Evolutionary conservation across 768 basidiomycete genomes (phyloP), one percentile per base, ranked within the genome.

Genomic region (Mycena venus): DNA sequence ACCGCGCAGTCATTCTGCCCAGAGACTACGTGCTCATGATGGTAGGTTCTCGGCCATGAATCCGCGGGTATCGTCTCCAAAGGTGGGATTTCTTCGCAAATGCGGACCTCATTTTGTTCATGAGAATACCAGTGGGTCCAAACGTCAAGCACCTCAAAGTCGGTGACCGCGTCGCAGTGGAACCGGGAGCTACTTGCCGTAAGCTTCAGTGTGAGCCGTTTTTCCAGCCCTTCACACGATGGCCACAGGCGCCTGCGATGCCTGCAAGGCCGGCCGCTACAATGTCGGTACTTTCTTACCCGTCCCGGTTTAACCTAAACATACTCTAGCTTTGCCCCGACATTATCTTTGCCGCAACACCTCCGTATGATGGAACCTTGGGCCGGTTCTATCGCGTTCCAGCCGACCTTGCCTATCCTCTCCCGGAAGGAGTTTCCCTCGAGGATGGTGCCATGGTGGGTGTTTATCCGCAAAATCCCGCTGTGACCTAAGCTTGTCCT

Each of bases 371-470:
- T 79, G 75, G 75, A 47, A 76, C 75, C 15, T 49, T 76, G 62
- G 68, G 56, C 5, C 90, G 96, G 55, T 98, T 94, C 86, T 99
- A 98, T 84, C 90, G 89, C 65, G 87, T 98, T 68, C 96, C 97
- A 19, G 92, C 91, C 29, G 95, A 98, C 82, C 89, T 98, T 27
- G 93, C 92, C 65, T 96, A 96, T 83, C 88, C 86, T 44, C 91
- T 99, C 15, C 96, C 96, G 3, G 90, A 93, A n/a, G 88, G 91
- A 79, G 91, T 99, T 59, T 90, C 93, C 23, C 90, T 98, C 17
- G 97, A 98, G 83, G 97, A 99, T 81, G 98, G 97, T 36, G 97
- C 98, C 8, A 94, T 99, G 95, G 95, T 95, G 68, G 61, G 86
- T 42, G 14, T n/a, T 29, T 14, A 1, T 19, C 75, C 42, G 15